Evolutionary conservation across 345 rosid species (phyloP).

Genomic region (Pseudoturritis turrita): DNA sequence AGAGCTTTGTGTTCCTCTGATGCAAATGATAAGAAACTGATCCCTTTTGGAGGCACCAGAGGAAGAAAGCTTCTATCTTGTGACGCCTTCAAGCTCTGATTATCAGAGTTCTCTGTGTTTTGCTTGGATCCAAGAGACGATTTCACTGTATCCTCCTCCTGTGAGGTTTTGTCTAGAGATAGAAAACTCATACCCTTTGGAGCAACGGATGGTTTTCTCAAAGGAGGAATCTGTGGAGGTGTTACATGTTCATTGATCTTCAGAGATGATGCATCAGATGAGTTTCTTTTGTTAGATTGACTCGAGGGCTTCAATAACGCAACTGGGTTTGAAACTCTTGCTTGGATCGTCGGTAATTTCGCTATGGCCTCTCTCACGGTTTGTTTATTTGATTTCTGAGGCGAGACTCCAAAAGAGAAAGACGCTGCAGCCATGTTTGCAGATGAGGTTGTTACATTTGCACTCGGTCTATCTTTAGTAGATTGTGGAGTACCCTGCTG

Average conservation of each 20-base stretch:
- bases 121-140: not conserved
- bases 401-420: not conserved
- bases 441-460: slow-evolving; percentile 11
- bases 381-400: slow-evolving; percentile 23
- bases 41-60: slow-evolving; percentile 11
- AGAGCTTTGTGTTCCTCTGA: slow-evolving; percentile 24
- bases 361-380: slow-evolving; percentile 27
- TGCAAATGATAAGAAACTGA: slow-evolving; percentile 8
- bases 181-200: slow-evolving; percentile 46
- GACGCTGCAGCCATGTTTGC: slow-evolving; percentile 16
- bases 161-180: slow-evolving; percentile 48
- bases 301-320: slow-evolving; percentile 14
- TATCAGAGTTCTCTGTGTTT: slow-evolving; percentile 4
- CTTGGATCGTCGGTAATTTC: slow-evolving; percentile 16
- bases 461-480: slow-evolving; percentile 13
- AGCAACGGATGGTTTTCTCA: slow-evolving; percentile 17
- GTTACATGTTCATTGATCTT: slow-evolving; percentile 21
- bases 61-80: slow-evolving; percentile 10
- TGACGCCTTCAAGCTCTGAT: slow-evolving; percentile 17
- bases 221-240: slow-evolving; percentile 20
- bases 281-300: slow-evolving; percentile 11
- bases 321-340: slow-evolving; percentile 22
- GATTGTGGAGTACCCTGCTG: slow-evolving; percentile 23
- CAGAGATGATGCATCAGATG: slow-evolving; percentile 20
- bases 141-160: slow-evolving; percentile 14